Base-by-base conservation (phyloP, 768 basidiomycete species). In the Naganishia onofrii region DNA sequence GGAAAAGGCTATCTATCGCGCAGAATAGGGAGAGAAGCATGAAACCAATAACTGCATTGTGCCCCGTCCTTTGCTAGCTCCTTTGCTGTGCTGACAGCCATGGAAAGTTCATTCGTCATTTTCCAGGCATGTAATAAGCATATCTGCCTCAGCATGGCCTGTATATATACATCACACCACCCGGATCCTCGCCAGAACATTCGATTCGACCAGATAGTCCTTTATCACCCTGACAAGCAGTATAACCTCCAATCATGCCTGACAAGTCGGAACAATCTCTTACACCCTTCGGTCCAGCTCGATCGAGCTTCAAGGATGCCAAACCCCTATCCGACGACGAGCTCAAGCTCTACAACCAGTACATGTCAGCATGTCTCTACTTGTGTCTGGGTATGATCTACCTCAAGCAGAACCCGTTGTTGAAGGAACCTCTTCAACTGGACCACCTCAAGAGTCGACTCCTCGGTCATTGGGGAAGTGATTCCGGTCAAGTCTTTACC, bases 361-460 rank as follows among this genome's bases (percentile, higher is more conserved):
- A 74, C 70, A 76, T 79, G 74, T 68, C 71, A 21, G 78, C 78
- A 0, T 77, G 76, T 17, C 71, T 77, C 64, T 79, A 78, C 48
- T 32, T 71, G 56, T 67, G 66, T 26, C 46, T 71, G 46, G 70
- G 70, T 5, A 71, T 68, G 55, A 48, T 73, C 48, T 64, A 60
- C 52, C 58, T 68, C 9, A 56, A 57, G 26, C 15, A 55, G 67
- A 73, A 73, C 63, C 73, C 73, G 26, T 42, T 75, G 26, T 64
- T 75, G 67, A 71, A 74, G 56, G 74, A 75, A 57, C 74, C 74
- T 5, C 66, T 77, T 23, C 85, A 82, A 21, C 81, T 84, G 32
- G 88, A 89, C 52, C 85, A 92, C 78, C 87, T 94, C 82, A 93
- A 93, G 81, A 83, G 85, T 51, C 86, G 90, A 76, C 85, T 92